Percentiles rank a stretch among this genome's conserved stretches.
Evolutionary conservation across 768 basidiomycete genomes (phyloP).

Genomic region (Lactarius sanguifluus): DNA sequence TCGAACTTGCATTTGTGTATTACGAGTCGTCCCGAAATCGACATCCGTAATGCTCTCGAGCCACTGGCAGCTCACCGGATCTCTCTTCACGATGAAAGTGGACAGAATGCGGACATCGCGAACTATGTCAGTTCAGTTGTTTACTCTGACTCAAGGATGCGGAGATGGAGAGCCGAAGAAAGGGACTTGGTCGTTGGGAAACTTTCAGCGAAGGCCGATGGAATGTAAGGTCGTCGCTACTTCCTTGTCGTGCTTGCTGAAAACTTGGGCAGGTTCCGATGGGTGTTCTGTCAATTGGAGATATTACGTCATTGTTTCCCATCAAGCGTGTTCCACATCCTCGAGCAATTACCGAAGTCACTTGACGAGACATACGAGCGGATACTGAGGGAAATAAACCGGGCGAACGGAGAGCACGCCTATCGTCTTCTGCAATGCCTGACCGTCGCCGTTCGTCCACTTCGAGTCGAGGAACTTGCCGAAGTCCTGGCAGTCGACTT

Average conservation of each 20-base stretch:
- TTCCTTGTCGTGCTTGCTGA: not conserved
- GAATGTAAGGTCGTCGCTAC: not conserved
- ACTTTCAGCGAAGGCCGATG: not conserved
- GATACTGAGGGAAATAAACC: not conserved
- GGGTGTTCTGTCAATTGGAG: not conserved
- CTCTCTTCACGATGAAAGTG: not conserved
- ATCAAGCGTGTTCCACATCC: not conserved
- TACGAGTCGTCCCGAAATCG: not conserved
- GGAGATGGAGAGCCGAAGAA: not conserved
- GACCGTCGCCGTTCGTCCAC: not conserved
- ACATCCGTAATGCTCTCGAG: not conserved
- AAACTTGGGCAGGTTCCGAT: not conserved
- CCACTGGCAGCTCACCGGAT: not conserved
- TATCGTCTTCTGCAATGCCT: not conserved
- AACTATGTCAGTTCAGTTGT: not conserved
- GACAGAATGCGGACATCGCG: not conserved
- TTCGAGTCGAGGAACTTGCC: slow-evolving; percentile 3
- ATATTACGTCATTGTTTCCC: not conserved
- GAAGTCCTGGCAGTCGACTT: slow-evolving; percentile 5
- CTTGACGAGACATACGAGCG: slow-evolving; percentile 6
- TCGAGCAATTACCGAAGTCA: not conserved
- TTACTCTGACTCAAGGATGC: not conserved
- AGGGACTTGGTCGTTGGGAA: accelerated
- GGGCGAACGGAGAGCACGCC: not conserved
- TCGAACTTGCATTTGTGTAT: not conserved